Evolutionary conservation across 139 green algal genomes (phyloP).

Genomic region (Penium margaritaceum): DNA sequence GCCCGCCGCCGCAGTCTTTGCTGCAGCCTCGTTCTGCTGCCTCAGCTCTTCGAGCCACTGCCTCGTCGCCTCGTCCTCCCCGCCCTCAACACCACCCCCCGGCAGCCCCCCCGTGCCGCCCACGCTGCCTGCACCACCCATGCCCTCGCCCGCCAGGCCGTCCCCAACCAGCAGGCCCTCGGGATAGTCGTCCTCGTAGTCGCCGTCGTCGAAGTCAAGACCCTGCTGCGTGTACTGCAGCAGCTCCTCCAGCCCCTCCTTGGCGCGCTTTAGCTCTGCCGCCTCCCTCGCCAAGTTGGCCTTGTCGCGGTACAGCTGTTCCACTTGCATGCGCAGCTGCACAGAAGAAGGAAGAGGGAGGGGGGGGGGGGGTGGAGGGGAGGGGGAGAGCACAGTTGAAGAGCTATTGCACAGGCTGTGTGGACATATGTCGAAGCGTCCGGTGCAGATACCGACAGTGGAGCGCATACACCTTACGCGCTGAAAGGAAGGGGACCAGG

Average conservation of each 20-base stretch:
- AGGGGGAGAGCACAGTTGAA: background rate
- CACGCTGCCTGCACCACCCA: background rate
- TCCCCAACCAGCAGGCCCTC: no score
- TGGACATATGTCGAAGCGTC: no score
- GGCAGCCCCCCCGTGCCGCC: background rate
- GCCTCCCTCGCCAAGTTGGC: background rate
- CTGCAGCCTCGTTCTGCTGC: no score
- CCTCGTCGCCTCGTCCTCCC: background rate
- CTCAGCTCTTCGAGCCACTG: background rate
- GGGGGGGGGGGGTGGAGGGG: background rate
- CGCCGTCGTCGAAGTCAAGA: no score
- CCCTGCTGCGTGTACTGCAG: constrained; percentile 16
- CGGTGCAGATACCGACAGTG: no score
- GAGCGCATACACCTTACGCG: no score
- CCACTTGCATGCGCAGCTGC: constrained; percentile 18
- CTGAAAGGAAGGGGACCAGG: no score
- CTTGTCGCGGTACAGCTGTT: background rate
- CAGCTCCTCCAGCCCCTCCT: constrained; percentile 1
- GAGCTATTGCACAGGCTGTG: no score
- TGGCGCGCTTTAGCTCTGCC: background rate
- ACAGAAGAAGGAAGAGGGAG: background rate
- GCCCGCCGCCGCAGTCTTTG: no score
- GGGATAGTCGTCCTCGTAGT: no score
- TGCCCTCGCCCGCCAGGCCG: background rate
- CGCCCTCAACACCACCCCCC: background rate